Evolutionary conservation across 306 rosid species (phyloP).

Genomic region (Acacia crassicarpa): DNA sequence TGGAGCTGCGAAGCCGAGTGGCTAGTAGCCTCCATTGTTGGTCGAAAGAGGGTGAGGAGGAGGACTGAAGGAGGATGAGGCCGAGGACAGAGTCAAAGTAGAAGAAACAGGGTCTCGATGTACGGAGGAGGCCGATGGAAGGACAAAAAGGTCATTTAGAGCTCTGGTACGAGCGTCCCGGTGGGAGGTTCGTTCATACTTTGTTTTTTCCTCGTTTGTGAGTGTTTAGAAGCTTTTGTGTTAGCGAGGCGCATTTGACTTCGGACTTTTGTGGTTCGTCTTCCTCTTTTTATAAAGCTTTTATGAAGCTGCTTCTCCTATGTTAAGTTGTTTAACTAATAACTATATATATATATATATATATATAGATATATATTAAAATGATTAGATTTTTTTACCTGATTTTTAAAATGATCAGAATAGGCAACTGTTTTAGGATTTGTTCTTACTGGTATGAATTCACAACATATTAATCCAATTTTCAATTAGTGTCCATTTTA

Average conservation of each 20-base stretch:
- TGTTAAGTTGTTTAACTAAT: too few relatives aligned
- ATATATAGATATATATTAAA: too few relatives aligned
- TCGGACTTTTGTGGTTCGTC: conserved; percentile 41
- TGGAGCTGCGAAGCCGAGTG: conserved; percentile 29
- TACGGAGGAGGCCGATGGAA: conserved; percentile 2
- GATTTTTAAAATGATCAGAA: not conserved
- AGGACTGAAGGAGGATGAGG: not conserved
- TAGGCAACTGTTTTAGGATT: not conserved
- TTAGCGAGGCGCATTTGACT: conserved; percentile 54
- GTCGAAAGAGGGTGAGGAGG: not conserved
- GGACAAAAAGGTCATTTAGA: conserved; percentile 59
- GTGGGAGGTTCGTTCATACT: not conserved
- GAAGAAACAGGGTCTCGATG: not conserved
- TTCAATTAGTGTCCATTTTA: not conserved
- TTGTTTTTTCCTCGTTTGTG: not conserved
- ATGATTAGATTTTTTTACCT: too few relatives aligned
- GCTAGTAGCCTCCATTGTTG: conserved; percentile 48
- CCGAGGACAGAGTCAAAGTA: not conserved
- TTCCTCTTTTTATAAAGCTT: conserved; percentile 43
- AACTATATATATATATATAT: too few relatives aligned
- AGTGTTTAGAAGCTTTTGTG: conserved; percentile 10
- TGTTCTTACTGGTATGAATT: not conserved
- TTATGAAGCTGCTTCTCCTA: not conserved
- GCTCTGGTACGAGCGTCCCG: not conserved
- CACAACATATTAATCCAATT: not conserved